A percentile compares a stretch with the other conserved stretches of the same genome.
phyloP scores from a whole-genome alignment of 2,329 filamentous ascomycete genomes.

The Aurifilum marmelostoma region DNA sequence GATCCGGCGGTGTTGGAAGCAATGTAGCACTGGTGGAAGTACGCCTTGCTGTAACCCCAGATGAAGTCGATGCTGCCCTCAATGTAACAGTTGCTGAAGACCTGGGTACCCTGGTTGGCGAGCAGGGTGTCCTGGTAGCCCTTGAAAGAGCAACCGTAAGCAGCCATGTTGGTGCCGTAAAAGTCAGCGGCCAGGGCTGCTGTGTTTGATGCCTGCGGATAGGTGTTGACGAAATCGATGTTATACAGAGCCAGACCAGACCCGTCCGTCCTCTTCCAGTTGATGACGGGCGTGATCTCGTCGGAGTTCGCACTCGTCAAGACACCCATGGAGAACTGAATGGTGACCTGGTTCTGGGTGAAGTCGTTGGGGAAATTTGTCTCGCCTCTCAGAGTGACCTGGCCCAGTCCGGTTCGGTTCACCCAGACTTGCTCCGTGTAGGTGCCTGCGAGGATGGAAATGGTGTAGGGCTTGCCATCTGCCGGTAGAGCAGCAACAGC shows the following conservation, averaged over 20 bases:
- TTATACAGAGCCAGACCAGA: slow-evolving; percentile 52
- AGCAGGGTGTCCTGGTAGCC: slow-evolving; percentile 39
- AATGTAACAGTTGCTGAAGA: slow-evolving; percentile 40
- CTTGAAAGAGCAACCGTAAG: slow-evolving; percentile 37
- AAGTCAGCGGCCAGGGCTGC: slow-evolving; percentile 39
- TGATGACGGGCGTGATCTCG: slow-evolving; percentile 48
- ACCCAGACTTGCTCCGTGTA: slow-evolving; percentile 47
- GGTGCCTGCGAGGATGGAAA: slow-evolving; percentile 44
- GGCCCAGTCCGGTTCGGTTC: slow-evolving; percentile 40
- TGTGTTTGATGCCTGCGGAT: slow-evolving; percentile 32
- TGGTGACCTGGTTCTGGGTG: slow-evolving; percentile 41
- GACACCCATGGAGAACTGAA: slow-evolving; percentile 43
- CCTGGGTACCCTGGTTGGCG: slow-evolving; percentile 38
- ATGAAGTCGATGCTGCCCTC: slow-evolving; percentile 40
- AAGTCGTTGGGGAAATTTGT: slow-evolving; percentile 41
- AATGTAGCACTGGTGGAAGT: slow-evolving; percentile 44
- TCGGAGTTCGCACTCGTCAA: slow-evolving; percentile 45
- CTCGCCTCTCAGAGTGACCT: slow-evolving; percentile 42
- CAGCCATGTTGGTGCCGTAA: slow-evolving; percentile 40
- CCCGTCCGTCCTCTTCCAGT: slow-evolving; percentile 45
- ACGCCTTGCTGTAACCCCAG: slow-evolving; percentile 40
- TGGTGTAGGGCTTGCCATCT: slow-evolving; percentile 44
- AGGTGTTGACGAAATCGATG: slow-evolving; percentile 46
- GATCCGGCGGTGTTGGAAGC: slow-evolving; percentile 40
- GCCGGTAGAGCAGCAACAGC: slow-evolving; percentile 48